phyloP scores from a whole-genome alignment of 2,329 filamentous ascomycete genomes.

The Paecilomyces fulvus region DNA sequence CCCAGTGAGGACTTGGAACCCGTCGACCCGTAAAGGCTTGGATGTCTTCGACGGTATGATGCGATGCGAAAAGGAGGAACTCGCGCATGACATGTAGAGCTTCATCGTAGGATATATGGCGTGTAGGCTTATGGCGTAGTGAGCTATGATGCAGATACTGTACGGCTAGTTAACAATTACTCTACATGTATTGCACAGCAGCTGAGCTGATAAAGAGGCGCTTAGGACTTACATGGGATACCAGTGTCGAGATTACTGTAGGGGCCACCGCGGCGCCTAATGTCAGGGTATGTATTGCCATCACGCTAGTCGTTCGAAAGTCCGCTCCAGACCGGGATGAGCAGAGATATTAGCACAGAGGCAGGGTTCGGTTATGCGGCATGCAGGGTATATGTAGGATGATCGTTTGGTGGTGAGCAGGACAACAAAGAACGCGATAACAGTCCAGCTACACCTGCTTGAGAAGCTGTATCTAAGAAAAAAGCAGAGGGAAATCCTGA shows the following conservation, averaged over 20 bases:
- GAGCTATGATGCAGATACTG: constrained; percentile 77
- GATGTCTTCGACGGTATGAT: constrained; percentile 85
- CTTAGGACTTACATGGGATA: constrained; percentile 63
- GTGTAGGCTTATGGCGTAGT: constrained; percentile 69
- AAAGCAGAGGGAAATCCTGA: not conserved
- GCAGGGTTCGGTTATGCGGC: not conserved
- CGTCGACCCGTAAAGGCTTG: constrained; percentile 87
- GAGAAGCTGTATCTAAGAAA: not conserved
- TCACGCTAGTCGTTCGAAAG: not conserved
- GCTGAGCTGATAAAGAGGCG: not conserved
- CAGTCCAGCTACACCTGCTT: not conserved
- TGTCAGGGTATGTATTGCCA: constrained; percentile 54
- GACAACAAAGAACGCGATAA: not conserved
- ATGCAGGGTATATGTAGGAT: no score
- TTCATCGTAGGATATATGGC: constrained; percentile 89
- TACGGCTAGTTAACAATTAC: constrained; percentile 2
- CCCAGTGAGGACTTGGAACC: constrained; percentile 84
- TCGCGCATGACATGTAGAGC: constrained; percentile 78
- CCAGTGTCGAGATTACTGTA: constrained; percentile 74
- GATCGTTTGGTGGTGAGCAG: not conserved
- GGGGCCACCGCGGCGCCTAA: constrained; percentile 80
- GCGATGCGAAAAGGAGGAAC: constrained; percentile 76
- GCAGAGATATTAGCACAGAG: not conserved
- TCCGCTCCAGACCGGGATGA: not conserved
- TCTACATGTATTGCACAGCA: not conserved